These are phyloP conservation scores for Acmispon strigosus DNA, from an alignment of 306 rosid species.

Conservation along the genomic window DNA sequence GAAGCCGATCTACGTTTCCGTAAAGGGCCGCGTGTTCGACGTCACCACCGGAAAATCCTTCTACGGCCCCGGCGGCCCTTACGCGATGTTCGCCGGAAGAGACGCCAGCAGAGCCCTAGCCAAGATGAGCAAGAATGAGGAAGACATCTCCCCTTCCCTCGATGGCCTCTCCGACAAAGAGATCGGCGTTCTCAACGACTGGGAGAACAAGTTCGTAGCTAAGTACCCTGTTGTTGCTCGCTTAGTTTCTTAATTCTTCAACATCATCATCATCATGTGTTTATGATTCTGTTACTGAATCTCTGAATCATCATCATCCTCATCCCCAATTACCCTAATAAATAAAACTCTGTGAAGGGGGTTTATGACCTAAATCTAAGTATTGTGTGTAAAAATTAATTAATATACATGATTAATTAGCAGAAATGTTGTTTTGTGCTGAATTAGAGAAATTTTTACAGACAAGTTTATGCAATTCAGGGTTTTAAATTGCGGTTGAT, in stretches of 20 bases:
- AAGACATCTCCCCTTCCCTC: constrained; percentile 55
- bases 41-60: constrained; percentile 77
- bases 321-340: background rate
- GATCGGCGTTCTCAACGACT: constrained; percentile 88
- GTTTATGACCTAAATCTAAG: background rate
- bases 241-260: constrained; percentile 26
- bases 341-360: background rate
- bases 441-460: too few relatives aligned
- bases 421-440: too few relatives aligned
- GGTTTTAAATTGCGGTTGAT: too few relatives aligned
- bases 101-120: constrained; percentile 97
- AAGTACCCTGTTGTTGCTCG: constrained; percentile 81
- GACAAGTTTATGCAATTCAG: too few relatives aligned
- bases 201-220: constrained; percentile 93
- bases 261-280: background rate
- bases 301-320: background rate
- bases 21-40: constrained; percentile 78
- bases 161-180: constrained; percentile 90
- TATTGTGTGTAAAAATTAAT: too few relatives aligned
- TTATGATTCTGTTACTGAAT: background rate
- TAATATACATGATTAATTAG: too few relatives aligned
- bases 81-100: constrained; percentile 90
- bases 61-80: constrained; percentile 92
- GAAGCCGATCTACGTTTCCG: constrained; percentile 73
- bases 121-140: constrained; percentile 89